Base-by-base conservation (phyloP, 306 rosid species). In the Quercus engelmannii region DNA sequence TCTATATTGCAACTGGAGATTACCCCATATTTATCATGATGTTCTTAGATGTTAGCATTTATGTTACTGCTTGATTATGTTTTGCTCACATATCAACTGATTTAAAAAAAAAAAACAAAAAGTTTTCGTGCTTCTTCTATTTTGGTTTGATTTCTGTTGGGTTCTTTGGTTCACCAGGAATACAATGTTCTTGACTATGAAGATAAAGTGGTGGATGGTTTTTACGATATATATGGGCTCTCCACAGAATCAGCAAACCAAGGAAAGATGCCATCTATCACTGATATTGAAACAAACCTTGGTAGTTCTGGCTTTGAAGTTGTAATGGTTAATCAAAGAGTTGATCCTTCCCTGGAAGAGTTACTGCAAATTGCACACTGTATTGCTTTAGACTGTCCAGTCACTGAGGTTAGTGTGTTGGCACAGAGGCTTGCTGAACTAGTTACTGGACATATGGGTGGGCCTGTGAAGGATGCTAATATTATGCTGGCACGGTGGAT, bases 371-470 rank as follows among this genome's bases (percentile, higher is more conserved):
- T 95, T 83, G 91, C 97, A 52, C 96, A 93, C 20, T 95, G 99
- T 76, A 85, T 95, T 77, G 94, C 96, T n/a, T 58, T 85, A 85
- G 99, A 93, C 81, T 95, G 91, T 81, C 99, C 98, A 58, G 90
- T 87, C 51, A 79, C 92, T 4, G 83, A 90, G 76, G 84, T 90
- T 69, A 83, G 83, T 54, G 77, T 90, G 83, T 79, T 92, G 83
- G 99, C 87, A 69, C 98, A 89, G 87, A 93, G 97, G 85, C 91
- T 95, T 74, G 98, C 99, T 33, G 99, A 95, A 79, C 93, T 95
- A 62, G 98, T 93, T 81, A 90, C 89, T 0, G 86, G 81, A 69
- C 94, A 87, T 79, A 95, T 95, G 99, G 99, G 99, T 46, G 99
- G 99, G 78, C 90, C 99, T 81, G 99, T 95, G 76, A 92, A 88